phyloP scores from a whole-genome alignment of 495 filamentous ascomycete genomes.

The Xylaria scruposa region DNA sequence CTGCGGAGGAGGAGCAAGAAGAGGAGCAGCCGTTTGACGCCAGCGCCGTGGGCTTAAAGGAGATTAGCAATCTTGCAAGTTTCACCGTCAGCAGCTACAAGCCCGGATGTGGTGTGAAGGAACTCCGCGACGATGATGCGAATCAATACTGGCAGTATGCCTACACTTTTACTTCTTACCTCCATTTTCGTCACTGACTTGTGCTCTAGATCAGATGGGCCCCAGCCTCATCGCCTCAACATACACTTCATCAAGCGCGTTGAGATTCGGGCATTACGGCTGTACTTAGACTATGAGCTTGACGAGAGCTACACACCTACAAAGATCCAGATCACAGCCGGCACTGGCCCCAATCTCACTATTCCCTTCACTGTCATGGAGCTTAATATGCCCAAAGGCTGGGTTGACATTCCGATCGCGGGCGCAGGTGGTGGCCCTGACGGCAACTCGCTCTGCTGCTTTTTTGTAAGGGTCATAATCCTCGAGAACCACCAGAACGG shows the following conservation, averaged over 20 bases:
- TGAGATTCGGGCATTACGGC: constrained; percentile 77
- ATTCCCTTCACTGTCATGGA: constrained; percentile 81
- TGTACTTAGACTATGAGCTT: constrained; percentile 87
- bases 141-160: constrained; percentile 86
- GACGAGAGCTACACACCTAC: constrained; percentile 99
- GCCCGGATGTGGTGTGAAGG: constrained; percentile 85
- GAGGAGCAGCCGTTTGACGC: constrained; percentile 50
- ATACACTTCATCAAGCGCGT: constrained; percentile 96
- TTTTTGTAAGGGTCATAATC: constrained; percentile 84
- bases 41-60: constrained; percentile 67
- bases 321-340: constrained; percentile 82
- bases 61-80: constrained; percentile 92
- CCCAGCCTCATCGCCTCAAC: constrained; percentile 91
- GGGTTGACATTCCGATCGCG: constrained; percentile 82
- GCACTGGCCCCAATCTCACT: constrained; percentile 86
- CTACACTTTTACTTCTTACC: not conserved
- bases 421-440: constrained; percentile 68
- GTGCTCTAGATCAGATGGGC: constrained; percentile 76
- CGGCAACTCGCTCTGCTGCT: constrained; percentile 78
- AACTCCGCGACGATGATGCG: constrained; percentile 80
- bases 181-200: constrained; percentile 22
- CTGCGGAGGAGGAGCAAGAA: constrained; percentile 32
- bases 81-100: constrained; percentile 93
- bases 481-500: constrained; percentile 99
- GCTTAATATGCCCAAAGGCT: constrained; percentile 81